phyloP scores from a whole-genome alignment of 208 protist species.

The Trypanosoma caninum region DNA sequence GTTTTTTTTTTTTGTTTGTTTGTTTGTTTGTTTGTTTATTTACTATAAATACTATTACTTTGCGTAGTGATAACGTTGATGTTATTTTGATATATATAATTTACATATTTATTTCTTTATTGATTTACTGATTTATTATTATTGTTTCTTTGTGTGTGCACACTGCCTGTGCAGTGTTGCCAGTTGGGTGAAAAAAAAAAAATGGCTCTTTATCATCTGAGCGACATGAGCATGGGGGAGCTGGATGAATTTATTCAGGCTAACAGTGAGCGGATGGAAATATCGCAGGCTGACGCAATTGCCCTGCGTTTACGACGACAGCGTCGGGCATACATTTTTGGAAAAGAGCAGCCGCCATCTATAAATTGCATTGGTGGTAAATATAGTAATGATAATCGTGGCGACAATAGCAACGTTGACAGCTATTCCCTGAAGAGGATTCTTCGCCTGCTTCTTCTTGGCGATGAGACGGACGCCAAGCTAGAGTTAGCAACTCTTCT shows the following conservation, averaged over 20 bases:
- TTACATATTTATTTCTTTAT: too few species aligned
- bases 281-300: constrained; percentile 31
- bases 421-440: not conserved
- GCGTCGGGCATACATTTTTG: constrained; percentile 28
- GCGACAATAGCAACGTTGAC: not conserved
- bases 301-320: constrained; percentile 35
- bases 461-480: constrained; percentile 19
- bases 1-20: constrained; percentile 3
- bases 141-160: not conserved
- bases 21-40: too few species aligned
- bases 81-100: too few species aligned
- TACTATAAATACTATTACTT: too few species aligned
- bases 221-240: constrained; percentile 17
- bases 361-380: too few species aligned
- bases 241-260: constrained; percentile 9
- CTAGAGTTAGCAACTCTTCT: constrained; percentile 11
- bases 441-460: constrained; percentile 25
- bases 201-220: constrained; percentile 18
- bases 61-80: too few species aligned
- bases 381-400: too few species aligned
- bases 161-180: too few species aligned
- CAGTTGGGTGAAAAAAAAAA: too few species aligned
- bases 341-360: constrained; percentile 1
- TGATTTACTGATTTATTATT: too few species aligned
- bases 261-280: constrained; percentile 12